Evolutionary conservation across 2,329 filamentous ascomycete genomes (phyloP), one percentile per base, ranked within the genome.

Genomic region (Daldinia sp.): DNA sequence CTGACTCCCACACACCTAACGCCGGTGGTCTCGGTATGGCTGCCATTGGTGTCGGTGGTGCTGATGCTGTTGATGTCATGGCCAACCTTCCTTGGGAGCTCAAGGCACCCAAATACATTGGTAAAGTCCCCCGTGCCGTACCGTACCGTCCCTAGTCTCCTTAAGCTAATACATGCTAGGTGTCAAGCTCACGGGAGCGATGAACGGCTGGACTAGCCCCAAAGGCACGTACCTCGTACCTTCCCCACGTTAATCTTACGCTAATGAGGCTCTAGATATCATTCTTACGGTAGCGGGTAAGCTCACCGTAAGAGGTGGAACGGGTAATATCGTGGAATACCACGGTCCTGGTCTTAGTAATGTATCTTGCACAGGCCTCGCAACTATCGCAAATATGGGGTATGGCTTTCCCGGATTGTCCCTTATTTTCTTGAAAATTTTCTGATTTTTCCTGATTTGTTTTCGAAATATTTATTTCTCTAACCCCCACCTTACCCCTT

Each of bases 31-130:
- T 98, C 61, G 94, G 93, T 78, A 96, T 96, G 90, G 88, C 87
- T 74, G 92, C 93, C 63, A 97, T 98, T 76, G 94, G 94, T 89
- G 94, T 97, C 68, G 94, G 95, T 82, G 94, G 95, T 87, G 95
- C 94, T 76, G 95, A 98, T 82, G 95, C 95, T 62, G 95, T 98
- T 74, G 95, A 99, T 81, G 95, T 97, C 74, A 97, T 99, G 93
- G 72, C 68, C 19, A 70, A 66, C 54, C 55, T 69, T 9, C 94
- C 94, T 64, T 98, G 95, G 95, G 95, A 99, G 80, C 83, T 99
- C 74, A 98, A 98, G 87, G 94, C 95, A 64, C 95, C 95, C 67
- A 97, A 97, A 83, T 84, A 97, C 66, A 96, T 98, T 76, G 95
- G 95, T 43, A 43, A 43, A 13, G 11, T 15, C 3, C 5, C 2